Evolutionary conservation across 2,329 filamentous ascomycete genomes (phyloP), one percentile per base, ranked within the genome.

Genomic region (Calonectria hawksworthii): DNA sequence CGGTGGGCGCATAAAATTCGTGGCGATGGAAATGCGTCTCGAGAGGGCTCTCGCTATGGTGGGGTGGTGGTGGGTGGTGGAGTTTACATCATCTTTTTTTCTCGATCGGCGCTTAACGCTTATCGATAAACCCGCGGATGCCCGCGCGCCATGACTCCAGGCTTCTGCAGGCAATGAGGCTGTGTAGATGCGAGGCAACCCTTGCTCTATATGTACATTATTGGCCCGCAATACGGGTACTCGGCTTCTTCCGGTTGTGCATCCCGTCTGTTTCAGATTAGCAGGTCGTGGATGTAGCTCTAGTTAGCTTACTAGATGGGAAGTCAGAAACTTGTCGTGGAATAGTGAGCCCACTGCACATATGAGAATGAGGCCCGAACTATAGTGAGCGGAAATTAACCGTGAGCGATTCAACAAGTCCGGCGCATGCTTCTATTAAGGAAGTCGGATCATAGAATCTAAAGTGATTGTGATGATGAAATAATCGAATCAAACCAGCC

Each of bases 31-130:
- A 23, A 70, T 75, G 74, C 32, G 73, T 41, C 59, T 56, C 61
- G 69, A 41, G 75, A 73, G 66, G 56, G 41, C 32, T 36, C 61
- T 59, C 28, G 66, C 65, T 21, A 70, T 77, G 74, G 77, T 76
- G 79, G 79, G 78, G 78, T 77, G 61, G 67, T 70, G 63, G 56
- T 66, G 59, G 38, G 21, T 70, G 59, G 73, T 74, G 69, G 78
- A 75, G 79, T 80, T 80, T 64, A 64, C 61, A 80, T 79, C 78
- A 80, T 78, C 52, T 78, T 77, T 74, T 77, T 76, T 78, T 73
- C 44, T 67, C 52, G 63, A 30, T 54, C n/a, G 30, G 64, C 65
- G 47, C 68, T 76, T 80, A 80, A 51, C 54, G 47, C 68, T 76
- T 80, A 80, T 80, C 79, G 79, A 80, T 80, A 80, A 80, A 51